Conservation (phyloP, 2,329 filamentous ascomycete genomes). For the Aspergillus sp. region DNA sequence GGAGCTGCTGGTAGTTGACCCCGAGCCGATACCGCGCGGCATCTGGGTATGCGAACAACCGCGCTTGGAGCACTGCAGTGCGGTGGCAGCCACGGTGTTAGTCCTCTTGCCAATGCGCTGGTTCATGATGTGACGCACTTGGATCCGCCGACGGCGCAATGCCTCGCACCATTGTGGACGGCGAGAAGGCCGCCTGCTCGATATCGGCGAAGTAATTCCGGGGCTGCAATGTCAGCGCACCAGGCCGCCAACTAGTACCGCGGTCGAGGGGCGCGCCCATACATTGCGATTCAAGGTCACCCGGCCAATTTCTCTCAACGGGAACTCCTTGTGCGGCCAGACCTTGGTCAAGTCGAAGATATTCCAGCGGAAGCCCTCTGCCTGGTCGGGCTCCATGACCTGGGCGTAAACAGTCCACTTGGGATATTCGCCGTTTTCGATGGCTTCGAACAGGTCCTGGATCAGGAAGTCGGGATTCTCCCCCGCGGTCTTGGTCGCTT, state of each 20-base stretch:
- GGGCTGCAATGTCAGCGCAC: conserved; percentile 13
- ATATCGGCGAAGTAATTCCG: conserved; percentile 58
- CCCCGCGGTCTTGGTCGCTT: conserved; percentile 61
- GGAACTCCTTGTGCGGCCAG: conserved; percentile 67
- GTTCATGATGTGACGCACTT: conserved; percentile 21
- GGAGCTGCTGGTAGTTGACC: conserved; percentile 34
- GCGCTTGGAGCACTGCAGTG: conserved; percentile 46
- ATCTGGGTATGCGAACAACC: conserved; percentile 54
- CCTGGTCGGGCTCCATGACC: conserved; percentile 56
- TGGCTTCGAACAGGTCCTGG: conserved; percentile 63
- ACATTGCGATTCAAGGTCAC: conserved; percentile 67
- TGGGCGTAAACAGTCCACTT: conserved; percentile 74
- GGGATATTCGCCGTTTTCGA: conserved; percentile 58
- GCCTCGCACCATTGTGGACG: conserved; percentile 55
- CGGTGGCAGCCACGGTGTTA: no score
- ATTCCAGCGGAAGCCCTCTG: conserved; percentile 72
- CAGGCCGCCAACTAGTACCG: no score
- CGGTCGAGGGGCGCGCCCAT: no score
- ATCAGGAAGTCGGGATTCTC: conserved; percentile 71
- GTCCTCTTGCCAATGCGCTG: no score
- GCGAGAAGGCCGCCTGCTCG: conserved; percentile 59
- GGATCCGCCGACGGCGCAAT: conserved; percentile 55
- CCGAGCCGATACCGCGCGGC: conserved; percentile 36
- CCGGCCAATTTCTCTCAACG: conserved; percentile 66
- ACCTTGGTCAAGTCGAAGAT: conserved; percentile 76